Evolutionary conservation across 495 filamentous ascomycete species (phyloP).

Genomic region (Penicillium diatomitis): DNA sequence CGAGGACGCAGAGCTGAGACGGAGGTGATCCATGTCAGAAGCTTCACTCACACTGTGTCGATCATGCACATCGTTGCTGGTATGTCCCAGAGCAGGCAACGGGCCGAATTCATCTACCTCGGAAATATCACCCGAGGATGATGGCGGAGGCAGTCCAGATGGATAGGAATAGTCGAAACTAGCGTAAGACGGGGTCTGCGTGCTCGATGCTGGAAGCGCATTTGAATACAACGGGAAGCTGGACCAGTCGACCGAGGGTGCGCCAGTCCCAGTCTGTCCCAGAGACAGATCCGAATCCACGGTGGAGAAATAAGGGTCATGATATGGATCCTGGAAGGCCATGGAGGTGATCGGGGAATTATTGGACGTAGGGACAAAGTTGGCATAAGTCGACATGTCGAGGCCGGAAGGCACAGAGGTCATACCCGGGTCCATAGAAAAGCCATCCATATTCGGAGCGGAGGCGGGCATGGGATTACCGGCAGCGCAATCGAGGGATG

Average conservation of each 20-base stretch:
- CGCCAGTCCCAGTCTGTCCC: constrained; percentile 55
- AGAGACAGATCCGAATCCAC: constrained; percentile 58
- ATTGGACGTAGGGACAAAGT: constrained; percentile 26
- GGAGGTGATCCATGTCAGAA: constrained; percentile 45
- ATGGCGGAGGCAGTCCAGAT: constrained; percentile 45
- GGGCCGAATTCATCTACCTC: constrained; percentile 59
- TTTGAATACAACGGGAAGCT: constrained; percentile 56
- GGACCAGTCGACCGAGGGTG: constrained; percentile 64
- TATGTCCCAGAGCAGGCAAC: constrained; percentile 24
- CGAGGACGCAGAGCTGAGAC: constrained; percentile 43
- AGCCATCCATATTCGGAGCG: constrained; percentile 22
- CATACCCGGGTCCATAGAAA: constrained; percentile 29
- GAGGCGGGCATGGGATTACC: constrained; percentile 18
- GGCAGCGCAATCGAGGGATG: constrained; percentile 9
- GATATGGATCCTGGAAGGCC: constrained; percentile 36
- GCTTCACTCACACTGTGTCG: constrained; percentile 45
- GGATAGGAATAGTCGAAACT: constrained; percentile 55
- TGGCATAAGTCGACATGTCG: constrained; percentile 28
- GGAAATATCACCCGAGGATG: constrained; percentile 68
- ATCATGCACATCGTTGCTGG: constrained; percentile 31
- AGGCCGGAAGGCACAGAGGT: constrained; percentile 30
- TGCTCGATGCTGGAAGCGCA: constrained; percentile 55
- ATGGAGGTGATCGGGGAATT: constrained; percentile 33
- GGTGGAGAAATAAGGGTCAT: constrained; percentile 33
- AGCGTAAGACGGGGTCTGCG: constrained; percentile 59